Conservation (phyloP, 345 rosid genomes). For the Carallia pectinifolia region DNA sequence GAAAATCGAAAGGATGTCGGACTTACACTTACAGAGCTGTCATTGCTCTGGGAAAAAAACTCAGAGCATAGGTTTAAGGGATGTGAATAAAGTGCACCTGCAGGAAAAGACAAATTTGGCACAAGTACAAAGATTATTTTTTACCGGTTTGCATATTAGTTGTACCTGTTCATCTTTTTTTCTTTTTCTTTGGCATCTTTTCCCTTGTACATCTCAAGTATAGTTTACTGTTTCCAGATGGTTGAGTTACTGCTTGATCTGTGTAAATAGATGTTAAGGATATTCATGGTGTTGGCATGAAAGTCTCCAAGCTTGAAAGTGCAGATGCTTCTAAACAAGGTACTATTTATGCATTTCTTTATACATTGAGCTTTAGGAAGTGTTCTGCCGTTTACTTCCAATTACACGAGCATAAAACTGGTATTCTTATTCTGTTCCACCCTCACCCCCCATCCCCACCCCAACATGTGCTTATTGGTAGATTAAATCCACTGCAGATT, state of each 20-base stretch:
- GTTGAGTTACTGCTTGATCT: conserved; percentile 14
- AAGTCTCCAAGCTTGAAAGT: conserved; percentile 86
- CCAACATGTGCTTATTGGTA: not conserved
- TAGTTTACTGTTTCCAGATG: not conserved
- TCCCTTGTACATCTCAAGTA: not conserved
- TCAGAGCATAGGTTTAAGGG: not conserved
- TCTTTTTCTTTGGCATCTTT: not conserved
- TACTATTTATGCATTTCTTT: conserved; percentile 17
- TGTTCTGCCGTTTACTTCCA: not conserved
- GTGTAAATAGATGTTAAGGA: conserved; percentile 61
- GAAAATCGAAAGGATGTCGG: too few relatives aligned
- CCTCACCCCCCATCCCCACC: too few relatives aligned
- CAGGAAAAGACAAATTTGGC: too few relatives aligned
- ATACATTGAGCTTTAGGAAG: conserved; percentile 5
- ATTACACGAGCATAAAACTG: not conserved
- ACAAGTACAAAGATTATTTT: too few relatives aligned
- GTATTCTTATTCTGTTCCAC: not conserved
- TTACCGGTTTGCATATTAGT: too few relatives aligned
- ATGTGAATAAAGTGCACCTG: not conserved
- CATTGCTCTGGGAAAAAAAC: too few relatives aligned
- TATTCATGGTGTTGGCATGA: conserved; percentile 90
- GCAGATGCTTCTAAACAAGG: conserved; percentile 62
- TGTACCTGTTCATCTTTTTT: not conserved
- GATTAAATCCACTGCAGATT: not conserved
- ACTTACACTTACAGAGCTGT: not conserved